phyloP scores from a whole-genome alignment of 1,284 basidiomycete species.

The Neonothopanus nambi region DNA sequence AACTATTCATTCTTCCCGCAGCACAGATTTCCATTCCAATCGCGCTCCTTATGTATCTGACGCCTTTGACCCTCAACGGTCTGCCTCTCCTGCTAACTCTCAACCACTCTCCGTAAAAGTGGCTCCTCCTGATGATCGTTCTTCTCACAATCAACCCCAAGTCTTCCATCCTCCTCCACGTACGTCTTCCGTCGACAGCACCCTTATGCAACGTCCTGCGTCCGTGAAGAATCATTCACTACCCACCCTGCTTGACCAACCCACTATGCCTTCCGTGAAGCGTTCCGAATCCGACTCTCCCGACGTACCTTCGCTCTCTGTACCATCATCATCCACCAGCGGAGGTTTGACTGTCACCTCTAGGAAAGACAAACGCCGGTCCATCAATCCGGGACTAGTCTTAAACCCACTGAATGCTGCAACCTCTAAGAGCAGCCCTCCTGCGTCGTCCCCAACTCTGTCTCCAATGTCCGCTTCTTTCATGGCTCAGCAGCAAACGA shows the following conservation, averaged over 20 bases:
- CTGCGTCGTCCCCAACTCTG: constrained; percentile 28
- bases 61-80: constrained; percentile 31
- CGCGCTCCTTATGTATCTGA: constrained; percentile 35
- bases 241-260: constrained; percentile 2
- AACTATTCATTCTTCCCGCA: constrained; percentile 18
- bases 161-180: constrained; percentile 23
- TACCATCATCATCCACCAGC: constrained; percentile 3
- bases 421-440: constrained; percentile 17
- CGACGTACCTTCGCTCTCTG: constrained; percentile 6
- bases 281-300: not conserved
- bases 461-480: constrained; percentile 36
- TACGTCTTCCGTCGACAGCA: constrained; percentile 15
- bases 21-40: constrained; percentile 19
- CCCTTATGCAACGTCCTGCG: constrained; percentile 16
- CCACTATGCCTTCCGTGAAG: too few species aligned
- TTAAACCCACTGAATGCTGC: constrained; percentile 31
- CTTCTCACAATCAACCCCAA: not conserved
- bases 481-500: constrained; percentile 4
- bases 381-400: constrained; percentile 45
- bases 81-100: too few species aligned
- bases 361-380: constrained; percentile 42
- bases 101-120: constrained; percentile 35
- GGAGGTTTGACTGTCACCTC: constrained; percentile 18
- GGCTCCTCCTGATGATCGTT: constrained; percentile 32
- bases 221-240: constrained; percentile 28